phyloP scores from a whole-genome alignment of 2,329 filamentous ascomycete genomes.

The Albophoma yamanashiensis region DNA sequence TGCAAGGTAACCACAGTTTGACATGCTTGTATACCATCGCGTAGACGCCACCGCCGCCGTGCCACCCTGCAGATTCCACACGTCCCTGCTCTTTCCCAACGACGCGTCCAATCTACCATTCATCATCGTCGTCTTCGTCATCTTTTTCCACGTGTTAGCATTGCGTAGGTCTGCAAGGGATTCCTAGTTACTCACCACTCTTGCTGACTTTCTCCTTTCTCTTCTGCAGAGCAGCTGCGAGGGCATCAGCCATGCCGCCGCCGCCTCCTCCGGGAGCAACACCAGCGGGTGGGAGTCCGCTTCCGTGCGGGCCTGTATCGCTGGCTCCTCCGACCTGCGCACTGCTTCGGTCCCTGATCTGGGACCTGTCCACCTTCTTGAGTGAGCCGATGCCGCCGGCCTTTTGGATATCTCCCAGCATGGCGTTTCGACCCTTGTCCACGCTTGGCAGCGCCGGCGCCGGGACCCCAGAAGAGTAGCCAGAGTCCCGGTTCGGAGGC shows the following conservation, averaged over 20 bases:
- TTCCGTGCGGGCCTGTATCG: constrained; percentile 37
- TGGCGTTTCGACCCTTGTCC: constrained; percentile 41
- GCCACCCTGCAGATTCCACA: not conserved
- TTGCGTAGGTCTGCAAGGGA: not conserved
- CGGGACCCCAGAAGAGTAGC: constrained; percentile 43
- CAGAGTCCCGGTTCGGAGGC: constrained; percentile 47
- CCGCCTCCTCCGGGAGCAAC: constrained; percentile 43
- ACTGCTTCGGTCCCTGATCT: constrained; percentile 62
- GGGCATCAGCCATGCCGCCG: constrained; percentile 68
- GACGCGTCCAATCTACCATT: constrained; percentile 36
- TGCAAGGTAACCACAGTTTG: not conserved
- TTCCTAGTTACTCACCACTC: constrained; percentile 61
- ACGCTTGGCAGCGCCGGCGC: constrained; percentile 29
- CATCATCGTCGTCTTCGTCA: constrained; percentile 67
- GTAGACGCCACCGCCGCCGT: not conserved
- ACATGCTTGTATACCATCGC: not conserved
- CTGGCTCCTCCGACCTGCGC: constrained; percentile 46
- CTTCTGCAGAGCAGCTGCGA: constrained; percentile 68
- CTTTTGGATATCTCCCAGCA: constrained; percentile 63
- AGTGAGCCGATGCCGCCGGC: constrained; percentile 56
- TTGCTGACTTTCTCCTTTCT: constrained; percentile 90
- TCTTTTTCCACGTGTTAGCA: constrained; percentile 34
- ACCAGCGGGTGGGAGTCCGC: constrained; percentile 32
- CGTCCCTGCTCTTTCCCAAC: not conserved
- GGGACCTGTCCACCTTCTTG: constrained; percentile 61